Conservation (phyloP, 2,329 filamentous ascomycete species). For the Ceratocystis colombiana region DNA sequence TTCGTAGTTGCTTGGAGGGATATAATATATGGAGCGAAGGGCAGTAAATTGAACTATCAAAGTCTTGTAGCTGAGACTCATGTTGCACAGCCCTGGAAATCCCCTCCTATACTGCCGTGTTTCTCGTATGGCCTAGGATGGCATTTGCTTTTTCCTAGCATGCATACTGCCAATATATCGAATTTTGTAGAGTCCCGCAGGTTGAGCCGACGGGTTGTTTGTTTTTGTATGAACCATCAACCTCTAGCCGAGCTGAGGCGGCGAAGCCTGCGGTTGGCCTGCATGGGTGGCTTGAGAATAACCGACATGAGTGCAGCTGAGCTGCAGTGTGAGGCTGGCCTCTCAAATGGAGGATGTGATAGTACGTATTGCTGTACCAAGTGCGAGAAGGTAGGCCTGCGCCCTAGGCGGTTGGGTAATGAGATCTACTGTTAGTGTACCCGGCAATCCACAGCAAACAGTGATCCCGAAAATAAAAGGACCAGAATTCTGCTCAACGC, state of each 20-base stretch:
- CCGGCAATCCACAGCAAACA: no score
- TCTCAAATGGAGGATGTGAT: background rate
- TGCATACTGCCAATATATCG: background rate
- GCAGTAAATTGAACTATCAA: background rate
- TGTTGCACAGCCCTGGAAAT: background rate
- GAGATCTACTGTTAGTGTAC: no score
- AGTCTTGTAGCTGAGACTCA: background rate
- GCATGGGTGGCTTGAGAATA: background rate
- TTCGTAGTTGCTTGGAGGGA: background rate
- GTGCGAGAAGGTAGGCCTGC: no score
- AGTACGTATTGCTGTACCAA: background rate
- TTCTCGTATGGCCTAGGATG: no score
- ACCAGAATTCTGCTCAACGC: no score
- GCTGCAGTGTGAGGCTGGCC: background rate
- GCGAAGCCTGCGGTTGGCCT: background rate
- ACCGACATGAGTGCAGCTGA: background rate
- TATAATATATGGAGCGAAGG: background rate
- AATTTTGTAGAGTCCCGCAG: background rate
- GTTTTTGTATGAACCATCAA: background rate
- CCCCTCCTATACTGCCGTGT: no score
- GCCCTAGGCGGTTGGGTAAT: no score
- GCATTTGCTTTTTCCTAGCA: background rate
- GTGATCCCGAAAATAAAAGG: background rate
- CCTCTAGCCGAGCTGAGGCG: background rate
- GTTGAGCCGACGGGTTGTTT: background rate